Evolutionary conservation across 1,139 yeast genomes (phyloP).

Genomic region (Hansenula lynferdii): DNA sequence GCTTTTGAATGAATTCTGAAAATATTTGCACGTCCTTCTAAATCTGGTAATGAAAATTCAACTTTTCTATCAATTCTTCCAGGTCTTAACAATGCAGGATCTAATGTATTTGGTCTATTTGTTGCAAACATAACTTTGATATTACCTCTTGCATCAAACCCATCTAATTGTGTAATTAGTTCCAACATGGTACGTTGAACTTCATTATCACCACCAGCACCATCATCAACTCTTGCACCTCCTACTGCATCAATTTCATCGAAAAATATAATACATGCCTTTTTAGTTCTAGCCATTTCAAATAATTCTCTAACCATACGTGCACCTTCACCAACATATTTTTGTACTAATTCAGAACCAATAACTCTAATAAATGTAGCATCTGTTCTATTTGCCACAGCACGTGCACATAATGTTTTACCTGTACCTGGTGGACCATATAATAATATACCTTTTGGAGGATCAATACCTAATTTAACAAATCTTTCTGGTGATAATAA

Average conservation of each 20-base stretch:
- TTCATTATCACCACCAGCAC: constrained; percentile 99
- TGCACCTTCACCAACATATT: constrained; percentile 99
- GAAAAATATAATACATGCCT: constrained; percentile 88
- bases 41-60: constrained; percentile 91
- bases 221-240: constrained; percentile 98
- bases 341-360: constrained; percentile 96
- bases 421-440: constrained; percentile 99
- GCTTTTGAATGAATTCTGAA: constrained; percentile 95
- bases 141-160: constrained; percentile 97
- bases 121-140: constrained; percentile 99
- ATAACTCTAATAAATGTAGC: constrained; percentile 97
- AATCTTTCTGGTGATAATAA: constrained; percentile 92
- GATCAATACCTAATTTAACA: constrained; percentile 94
- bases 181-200: constrained; percentile 99
- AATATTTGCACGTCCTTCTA: constrained; percentile 96
- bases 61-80: constrained; percentile 98
- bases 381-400: constrained; percentile 97
- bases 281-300: constrained; percentile 97
- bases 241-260: constrained; percentile 99
- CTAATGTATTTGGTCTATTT: constrained; percentile 94
- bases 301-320: constrained; percentile 97
- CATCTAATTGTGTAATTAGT: constrained; percentile 93
- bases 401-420: constrained; percentile 95
- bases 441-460: constrained; percentile 93
- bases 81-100: constrained; percentile 96